Conservation (phyloP, 495 filamentous ascomycete species). For the Elasticomyces elasticus region DNA sequence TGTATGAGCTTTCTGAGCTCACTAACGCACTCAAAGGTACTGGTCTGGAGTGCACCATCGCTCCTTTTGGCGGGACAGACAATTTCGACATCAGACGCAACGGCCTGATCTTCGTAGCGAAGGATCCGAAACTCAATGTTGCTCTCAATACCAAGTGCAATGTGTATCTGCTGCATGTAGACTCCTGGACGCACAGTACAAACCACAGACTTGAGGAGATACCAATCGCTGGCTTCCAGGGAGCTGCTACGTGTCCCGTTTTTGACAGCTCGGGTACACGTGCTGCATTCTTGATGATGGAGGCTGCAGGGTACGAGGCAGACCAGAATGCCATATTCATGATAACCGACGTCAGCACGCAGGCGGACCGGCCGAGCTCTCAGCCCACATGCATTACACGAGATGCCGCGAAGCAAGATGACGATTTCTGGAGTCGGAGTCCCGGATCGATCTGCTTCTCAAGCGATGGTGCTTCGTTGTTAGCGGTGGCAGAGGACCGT, state of each 20-base stretch:
- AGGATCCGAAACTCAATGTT: slow-evolving; percentile 66
- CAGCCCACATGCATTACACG: neutral
- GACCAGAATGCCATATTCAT: slow-evolving; percentile 76
- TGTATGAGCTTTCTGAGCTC: slow-evolving; percentile 38
- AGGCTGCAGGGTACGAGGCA: slow-evolving; percentile 74
- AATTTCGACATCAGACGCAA: slow-evolving; percentile 48
- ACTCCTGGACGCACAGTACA: slow-evolving; percentile 36
- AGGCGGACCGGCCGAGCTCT: slow-evolving; percentile 10
- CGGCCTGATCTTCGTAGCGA: slow-evolving; percentile 71
- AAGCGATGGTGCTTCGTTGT: slow-evolving; percentile 20
- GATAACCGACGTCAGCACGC: slow-evolving; percentile 34
- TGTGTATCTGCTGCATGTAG: slow-evolving; percentile 60
- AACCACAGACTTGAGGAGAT: slow-evolving; percentile 34
- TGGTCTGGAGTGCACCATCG: slow-evolving; percentile 51
- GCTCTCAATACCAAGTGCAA: slow-evolving; percentile 76
- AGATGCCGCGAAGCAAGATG: slow-evolving; percentile 1
- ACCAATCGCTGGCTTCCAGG: slow-evolving; percentile 42
- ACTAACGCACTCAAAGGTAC: slow-evolving; percentile 51
- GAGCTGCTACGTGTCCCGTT: slow-evolving; percentile 64
- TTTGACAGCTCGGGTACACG: slow-evolving; percentile 64
- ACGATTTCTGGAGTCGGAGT: slow-evolving; percentile 22
- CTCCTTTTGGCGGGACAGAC: slow-evolving; percentile 49
- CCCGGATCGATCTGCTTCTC: slow-evolving; percentile 25
- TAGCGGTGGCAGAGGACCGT: slow-evolving; percentile 26
- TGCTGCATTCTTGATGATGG: slow-evolving; percentile 58